A percentile compares a stretch with the other conserved stretches of the same genome.
phyloP scores from a whole-genome alignment of 371 early-diverging fungal species.

The Mortierella sp. region DNA sequence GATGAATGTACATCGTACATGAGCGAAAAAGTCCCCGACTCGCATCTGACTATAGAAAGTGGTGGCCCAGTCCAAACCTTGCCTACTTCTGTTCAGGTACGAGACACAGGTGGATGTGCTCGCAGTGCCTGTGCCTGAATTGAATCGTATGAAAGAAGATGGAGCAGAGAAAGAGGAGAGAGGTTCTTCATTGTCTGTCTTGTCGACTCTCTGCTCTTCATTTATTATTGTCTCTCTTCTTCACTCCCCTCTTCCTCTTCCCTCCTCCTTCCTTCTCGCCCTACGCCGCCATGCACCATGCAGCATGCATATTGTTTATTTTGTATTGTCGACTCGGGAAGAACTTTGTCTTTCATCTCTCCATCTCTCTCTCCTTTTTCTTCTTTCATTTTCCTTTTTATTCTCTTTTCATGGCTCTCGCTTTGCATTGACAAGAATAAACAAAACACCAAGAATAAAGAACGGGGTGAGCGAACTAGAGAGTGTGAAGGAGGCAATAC shows the following conservation, averaged over 20 bases:
- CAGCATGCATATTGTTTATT: not conserved
- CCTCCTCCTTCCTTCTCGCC: not conserved
- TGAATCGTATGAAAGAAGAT: not conserved
- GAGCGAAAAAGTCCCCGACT: too few relatives aligned
- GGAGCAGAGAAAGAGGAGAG: not conserved
- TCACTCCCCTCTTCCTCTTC: not conserved
- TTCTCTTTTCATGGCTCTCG: not conserved
- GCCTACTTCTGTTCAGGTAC: too few relatives aligned
- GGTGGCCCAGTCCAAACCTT: too few relatives aligned
- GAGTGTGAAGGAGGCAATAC: not conserved
- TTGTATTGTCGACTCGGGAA: conserved; percentile 1
- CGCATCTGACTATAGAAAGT: too few relatives aligned
- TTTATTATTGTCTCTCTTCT: not conserved
- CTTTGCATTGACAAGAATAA: not conserved
- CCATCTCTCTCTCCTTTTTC: not conserved
- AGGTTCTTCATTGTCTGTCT: not conserved
- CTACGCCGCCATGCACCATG: not conserved
- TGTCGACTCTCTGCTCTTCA: not conserved
- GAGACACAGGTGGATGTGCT: too few relatives aligned
- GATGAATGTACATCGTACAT: not conserved
- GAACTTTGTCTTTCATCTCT: not conserved
- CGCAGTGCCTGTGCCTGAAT: too few relatives aligned
- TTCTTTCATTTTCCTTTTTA: not conserved
- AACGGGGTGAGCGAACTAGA: not conserved
- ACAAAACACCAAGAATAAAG: not conserved